Base-by-base conservation (phyloP, 106 monocot species). In the Phalaenopsis equestris region DNA sequence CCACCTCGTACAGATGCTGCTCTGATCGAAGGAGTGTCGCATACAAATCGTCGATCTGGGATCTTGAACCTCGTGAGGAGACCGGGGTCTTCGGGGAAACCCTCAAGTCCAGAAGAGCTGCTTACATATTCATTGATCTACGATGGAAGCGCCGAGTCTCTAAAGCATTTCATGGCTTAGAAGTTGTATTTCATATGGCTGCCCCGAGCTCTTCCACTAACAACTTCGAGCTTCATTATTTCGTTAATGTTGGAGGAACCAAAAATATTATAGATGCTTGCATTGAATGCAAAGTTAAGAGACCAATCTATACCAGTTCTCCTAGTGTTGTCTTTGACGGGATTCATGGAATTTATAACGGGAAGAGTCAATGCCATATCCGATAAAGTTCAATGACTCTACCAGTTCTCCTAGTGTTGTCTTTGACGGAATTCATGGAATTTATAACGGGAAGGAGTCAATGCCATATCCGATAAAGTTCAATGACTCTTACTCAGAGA, bases 361-460 rank as follows among this genome's bases (percentile, higher is more conserved):
- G 84, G 24, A 86, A 91, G 98, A 98, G 58, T 81, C 94, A 55
- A 88, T 87, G 55, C 89, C 94, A 55, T 94, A 94, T 72, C 94
- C 98, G 55, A 48, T 83, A 41, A 92, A 92, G 98, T 98, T 94
- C 82, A 98, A 94, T 87, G 98, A 98, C 83, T 94, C 92, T 8
- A 98, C 98, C 65, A 94, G 98, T 80, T 98, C 98, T 8, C 98
- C 94, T 11, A 98, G 98, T 86, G 98, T 98, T 57, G 86, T 98
- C 37, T 94, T 98, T 82, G 98, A 98, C 86, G 94, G 91, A 9
- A 79, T 98, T 84, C 89, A 90, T 87, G 94, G 92, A 83, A 87
- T 98, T 79, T 84, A 72, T 81, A 86, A 89, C 83, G 94, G 84
- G 24, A 86, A 91, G 42, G 98, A 98, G 58, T 81, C 94, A 56